A percentile compares a stretch with the other conserved stretches of the same genome.
Evolutionary conservation across 1,284 basidiomycete species (phyloP).

Genomic region (Leccinum ponderosum): DNA sequence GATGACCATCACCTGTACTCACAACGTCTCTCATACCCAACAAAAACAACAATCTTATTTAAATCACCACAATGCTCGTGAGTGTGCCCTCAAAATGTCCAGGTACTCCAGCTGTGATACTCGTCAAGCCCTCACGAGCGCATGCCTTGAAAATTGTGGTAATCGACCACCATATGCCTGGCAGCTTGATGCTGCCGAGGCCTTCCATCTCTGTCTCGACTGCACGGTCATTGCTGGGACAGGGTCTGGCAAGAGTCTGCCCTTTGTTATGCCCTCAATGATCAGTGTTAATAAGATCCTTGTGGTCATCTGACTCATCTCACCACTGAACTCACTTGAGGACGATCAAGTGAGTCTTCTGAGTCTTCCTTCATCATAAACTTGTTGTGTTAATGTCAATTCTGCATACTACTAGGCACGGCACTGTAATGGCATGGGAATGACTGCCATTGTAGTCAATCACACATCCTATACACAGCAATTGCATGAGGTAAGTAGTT

Average conservation of each 20-base stretch:
- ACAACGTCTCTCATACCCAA: not conserved
- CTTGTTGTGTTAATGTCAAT: no score
- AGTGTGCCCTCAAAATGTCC: not conserved
- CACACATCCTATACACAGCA: conserved; percentile 2
- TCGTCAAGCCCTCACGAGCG: not conserved
- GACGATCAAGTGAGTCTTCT: no score
- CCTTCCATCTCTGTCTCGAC: conserved; percentile 11
- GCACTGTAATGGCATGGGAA: not conserved
- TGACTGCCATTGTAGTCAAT: conserved; percentile 3
- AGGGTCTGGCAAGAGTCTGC: conserved; percentile 2
- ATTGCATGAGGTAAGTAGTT: not conserved
- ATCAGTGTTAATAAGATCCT: not conserved
- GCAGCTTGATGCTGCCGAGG: conserved; percentile 13
- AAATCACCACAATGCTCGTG: not conserved
- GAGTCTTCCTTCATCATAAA: no score
- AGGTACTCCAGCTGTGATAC: not conserved
- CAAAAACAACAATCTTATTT: not conserved
- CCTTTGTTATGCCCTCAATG: conserved; percentile 13
- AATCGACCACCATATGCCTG: conserved; percentile 3
- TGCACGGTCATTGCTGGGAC: conserved; percentile 8
- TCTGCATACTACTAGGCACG: not conserved
- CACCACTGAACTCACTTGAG: conserved; percentile 12
- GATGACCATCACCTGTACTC: no score
- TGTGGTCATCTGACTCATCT: conserved; percentile 9
- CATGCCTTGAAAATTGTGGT: not conserved